Evolutionary conservation across 2,329 filamentous ascomycete genomes (phyloP).

Genomic region (Aspergillus bombycis): DNA sequence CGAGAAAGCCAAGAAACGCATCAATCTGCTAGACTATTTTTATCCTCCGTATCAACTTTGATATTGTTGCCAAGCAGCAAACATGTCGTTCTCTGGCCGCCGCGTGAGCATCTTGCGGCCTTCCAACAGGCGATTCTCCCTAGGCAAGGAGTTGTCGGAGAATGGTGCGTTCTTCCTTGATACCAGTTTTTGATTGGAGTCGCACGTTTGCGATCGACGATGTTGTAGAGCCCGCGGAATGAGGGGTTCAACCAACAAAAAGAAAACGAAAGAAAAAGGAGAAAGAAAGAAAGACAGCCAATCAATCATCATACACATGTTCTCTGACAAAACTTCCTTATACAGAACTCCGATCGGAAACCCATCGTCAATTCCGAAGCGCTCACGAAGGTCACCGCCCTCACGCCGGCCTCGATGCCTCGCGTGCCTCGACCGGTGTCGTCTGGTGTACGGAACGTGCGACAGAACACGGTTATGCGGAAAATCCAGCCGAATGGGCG

Average conservation of each 20-base stretch:
- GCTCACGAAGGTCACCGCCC: constrained; percentile 89
- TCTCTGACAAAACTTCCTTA: constrained; percentile 8
- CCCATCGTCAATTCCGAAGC: constrained; percentile 85
- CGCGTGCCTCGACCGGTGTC: constrained; percentile 86
- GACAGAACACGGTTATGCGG: constrained; percentile 82
- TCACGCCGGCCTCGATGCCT: constrained; percentile 87
- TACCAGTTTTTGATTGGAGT: background rate
- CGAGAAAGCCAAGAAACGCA: constrained; percentile 7
- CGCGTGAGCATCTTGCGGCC: constrained; percentile 48
- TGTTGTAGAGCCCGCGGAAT: background rate
- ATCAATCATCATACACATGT: background rate
- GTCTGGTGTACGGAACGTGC: constrained; percentile 77
- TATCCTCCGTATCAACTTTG: background rate
- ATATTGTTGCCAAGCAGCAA: constrained; percentile 9
- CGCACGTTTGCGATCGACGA: too few relatives aligned
- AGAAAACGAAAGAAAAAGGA: background rate
- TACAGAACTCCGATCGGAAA: constrained; percentile 76
- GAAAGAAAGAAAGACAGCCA: background rate
- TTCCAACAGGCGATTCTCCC: constrained; percentile 44
- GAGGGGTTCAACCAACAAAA: background rate
- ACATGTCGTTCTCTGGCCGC: constrained; percentile 52
- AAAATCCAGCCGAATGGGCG: constrained; percentile 82
- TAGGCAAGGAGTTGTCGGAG: constrained; percentile 47
- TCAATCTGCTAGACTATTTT: background rate
- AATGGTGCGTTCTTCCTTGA: constrained; percentile 43